Percentiles rank a stretch among this genome's conserved stretches.
These are phyloP conservation scores for Lactarius sp. DNA, from an alignment of 768 basidiomycete genomes.

Conservation along the genomic window DNA sequence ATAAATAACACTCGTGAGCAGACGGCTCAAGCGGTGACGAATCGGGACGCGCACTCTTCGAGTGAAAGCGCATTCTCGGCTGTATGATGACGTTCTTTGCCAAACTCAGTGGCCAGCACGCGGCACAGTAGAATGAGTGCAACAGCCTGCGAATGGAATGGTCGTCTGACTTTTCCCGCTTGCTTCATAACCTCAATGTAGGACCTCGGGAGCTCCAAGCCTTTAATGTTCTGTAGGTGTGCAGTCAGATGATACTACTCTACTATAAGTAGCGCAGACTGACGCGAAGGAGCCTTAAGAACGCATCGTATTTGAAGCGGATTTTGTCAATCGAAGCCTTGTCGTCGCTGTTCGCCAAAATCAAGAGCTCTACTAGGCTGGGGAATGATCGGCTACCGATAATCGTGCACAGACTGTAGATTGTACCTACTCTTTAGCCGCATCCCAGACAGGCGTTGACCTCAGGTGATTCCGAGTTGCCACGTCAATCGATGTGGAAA, in stretches of 20 bases:
- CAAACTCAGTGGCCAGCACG: slow-evolving; percentile 13
- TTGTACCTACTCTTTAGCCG: slow-evolving; percentile 11
- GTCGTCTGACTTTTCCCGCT: slow-evolving; percentile 18
- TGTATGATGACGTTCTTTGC: slow-evolving; percentile 1
- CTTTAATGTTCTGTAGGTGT: slow-evolving; percentile 11
- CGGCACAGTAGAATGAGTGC: slow-evolving; percentile 18
- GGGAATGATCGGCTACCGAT: background rate
- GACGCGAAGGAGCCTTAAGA: background rate
- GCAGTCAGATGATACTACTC: slow-evolving; percentile 8
- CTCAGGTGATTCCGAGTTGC: slow-evolving; percentile 12
- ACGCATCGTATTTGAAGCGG: slow-evolving; percentile 13
- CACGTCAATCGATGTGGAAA: background rate
- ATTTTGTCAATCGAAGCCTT: background rate
- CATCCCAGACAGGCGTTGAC: background rate
- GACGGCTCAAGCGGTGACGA: background rate
- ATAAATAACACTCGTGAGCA: background rate
- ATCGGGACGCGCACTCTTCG: slow-evolving; percentile 13
- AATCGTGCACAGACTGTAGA: background rate
- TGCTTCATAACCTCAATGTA: slow-evolving; percentile 20
- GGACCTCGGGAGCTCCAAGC: slow-evolving; percentile 5
- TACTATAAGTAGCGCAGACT: background rate
- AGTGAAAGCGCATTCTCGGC: slow-evolving; percentile 7
- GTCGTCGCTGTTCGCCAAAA: slow-evolving; percentile 2
- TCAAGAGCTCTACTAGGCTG: slow-evolving; percentile 13
- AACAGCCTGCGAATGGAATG: slow-evolving; percentile 20